phyloP scores from a whole-genome alignment of 345 rosid species.

The Syzygium jambos region DNA sequence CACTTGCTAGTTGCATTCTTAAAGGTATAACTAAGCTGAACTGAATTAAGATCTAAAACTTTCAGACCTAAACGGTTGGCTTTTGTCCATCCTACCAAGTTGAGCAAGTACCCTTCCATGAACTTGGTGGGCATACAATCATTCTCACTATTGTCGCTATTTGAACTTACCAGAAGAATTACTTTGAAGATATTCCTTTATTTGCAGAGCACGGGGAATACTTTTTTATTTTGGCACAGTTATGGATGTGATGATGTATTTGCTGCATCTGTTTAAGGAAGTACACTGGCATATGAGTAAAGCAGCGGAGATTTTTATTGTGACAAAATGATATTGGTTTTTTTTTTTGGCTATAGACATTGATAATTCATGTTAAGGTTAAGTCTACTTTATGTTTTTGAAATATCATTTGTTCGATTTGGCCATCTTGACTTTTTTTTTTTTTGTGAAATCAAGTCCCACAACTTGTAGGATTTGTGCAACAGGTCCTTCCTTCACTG shows the following conservation, averaged over 20 bases:
- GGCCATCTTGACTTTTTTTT: neutral
- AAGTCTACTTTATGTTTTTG: neutral
- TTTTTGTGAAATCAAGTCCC: neutral
- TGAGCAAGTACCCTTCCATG: neutral
- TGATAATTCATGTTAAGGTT: neutral
- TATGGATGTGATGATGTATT: neutral
- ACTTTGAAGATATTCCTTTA: neutral
- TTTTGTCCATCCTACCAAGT: neutral
- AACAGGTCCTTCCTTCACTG: neutral
- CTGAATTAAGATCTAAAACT: neutral
- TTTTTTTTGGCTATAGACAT: neutral
- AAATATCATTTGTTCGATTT: neutral
- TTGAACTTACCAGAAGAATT: neutral
- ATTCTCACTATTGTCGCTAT: neutral
- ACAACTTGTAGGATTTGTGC: neutral
- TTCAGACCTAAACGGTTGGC: neutral
- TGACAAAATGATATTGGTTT: neutral
- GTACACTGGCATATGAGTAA: neutral
- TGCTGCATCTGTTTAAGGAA: neutral
- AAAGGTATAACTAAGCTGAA: neutral
- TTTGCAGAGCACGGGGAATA: neutral
- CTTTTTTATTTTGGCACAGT: neutral
- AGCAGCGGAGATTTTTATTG: neutral
- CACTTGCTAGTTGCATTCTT: neutral
- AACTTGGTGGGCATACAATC: neutral